These are phyloP conservation scores for Cordyceps militaris DNA, from an alignment of 2,329 filamentous ascomycete genomes.

Conservation along the genomic window DNA sequence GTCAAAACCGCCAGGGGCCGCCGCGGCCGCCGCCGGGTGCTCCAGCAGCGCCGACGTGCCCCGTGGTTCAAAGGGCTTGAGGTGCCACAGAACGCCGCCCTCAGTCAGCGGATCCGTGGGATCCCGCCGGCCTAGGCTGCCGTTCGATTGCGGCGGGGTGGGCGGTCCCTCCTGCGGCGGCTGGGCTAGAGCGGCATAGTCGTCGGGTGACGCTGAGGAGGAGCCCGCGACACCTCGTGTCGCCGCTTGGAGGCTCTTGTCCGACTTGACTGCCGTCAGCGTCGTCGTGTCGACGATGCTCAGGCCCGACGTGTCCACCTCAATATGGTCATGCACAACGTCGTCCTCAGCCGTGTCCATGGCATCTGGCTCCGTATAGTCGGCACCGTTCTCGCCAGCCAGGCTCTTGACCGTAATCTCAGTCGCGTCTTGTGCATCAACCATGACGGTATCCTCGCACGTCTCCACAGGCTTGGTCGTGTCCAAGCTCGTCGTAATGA, in stretches of 20 bases:
- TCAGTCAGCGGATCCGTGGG: slow-evolving; percentile 50
- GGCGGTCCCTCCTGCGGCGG: slow-evolving; percentile 38
- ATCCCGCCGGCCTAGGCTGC: slow-evolving; percentile 43
- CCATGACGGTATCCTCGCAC: slow-evolving; percentile 40
- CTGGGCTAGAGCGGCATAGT: slow-evolving; percentile 26
- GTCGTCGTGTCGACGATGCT: slow-evolving; percentile 19
- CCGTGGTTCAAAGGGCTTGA: slow-evolving; percentile 68
- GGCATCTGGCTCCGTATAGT: slow-evolving; percentile 26
- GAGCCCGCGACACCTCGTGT: slow-evolving; percentile 21
- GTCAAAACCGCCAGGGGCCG: slow-evolving; percentile 39
- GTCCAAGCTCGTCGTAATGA: slow-evolving; percentile 63
- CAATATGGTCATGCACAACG: slow-evolving; percentile 35
- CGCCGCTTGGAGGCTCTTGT: slow-evolving; percentile 19
- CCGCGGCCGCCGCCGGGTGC: slow-evolving; percentile 28
- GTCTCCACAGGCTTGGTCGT: slow-evolving; percentile 35
- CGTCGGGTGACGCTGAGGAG: slow-evolving; percentile 41
- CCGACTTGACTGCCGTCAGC: slow-evolving; percentile 10
- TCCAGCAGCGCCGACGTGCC: slow-evolving; percentile 77
- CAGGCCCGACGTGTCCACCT: slow-evolving; percentile 38
- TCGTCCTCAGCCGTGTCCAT: slow-evolving; percentile 30
- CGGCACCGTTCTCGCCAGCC: slow-evolving; percentile 18
- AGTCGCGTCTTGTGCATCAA: slow-evolving; percentile 37
- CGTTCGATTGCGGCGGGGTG: slow-evolving; percentile 61
- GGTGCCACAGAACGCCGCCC: slow-evolving; percentile 84
- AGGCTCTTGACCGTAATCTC: slow-evolving; percentile 41